These are phyloP conservation scores for Penicillium coffeae DNA, from an alignment of 495 filamentous ascomycete species.

Conservation along the genomic window DNA sequence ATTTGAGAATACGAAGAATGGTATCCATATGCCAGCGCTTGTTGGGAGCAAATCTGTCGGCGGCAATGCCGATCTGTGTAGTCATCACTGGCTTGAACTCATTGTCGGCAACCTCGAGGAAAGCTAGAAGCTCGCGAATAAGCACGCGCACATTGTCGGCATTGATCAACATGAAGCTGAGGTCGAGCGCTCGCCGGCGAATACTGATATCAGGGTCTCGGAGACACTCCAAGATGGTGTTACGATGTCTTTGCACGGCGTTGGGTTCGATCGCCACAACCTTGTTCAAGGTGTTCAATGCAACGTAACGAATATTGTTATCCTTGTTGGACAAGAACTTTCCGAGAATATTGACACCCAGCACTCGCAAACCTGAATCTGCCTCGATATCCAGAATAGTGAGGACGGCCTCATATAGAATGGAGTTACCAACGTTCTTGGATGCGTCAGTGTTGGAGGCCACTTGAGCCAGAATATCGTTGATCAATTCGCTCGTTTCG, in stretches of 20 bases:
- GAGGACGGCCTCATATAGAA: constrained; percentile 94
- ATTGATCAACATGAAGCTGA: constrained; percentile 97
- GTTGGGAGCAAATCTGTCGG: constrained; percentile 90
- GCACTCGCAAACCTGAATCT: constrained; percentile 85
- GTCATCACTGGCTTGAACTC: constrained; percentile 99
- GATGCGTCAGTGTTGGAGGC: constrained; percentile 97
- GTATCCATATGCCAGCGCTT: constrained; percentile 99
- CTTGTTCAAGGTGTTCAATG: constrained; percentile 94
- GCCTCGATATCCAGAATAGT: constrained; percentile 98
- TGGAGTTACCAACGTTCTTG: constrained; percentile 97
- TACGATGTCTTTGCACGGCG: constrained; percentile 92
- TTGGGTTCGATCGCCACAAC: constrained; percentile 98
- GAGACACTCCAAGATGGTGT: constrained; percentile 94
- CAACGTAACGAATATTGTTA: constrained; percentile 99
- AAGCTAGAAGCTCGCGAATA: constrained; percentile 86
- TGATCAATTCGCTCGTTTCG: constrained; percentile 92
- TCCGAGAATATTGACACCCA: constrained; percentile 96
- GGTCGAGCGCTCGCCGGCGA: constrained; percentile 84
- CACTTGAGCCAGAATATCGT: constrained; percentile 96
- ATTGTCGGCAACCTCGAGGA: constrained; percentile 93
- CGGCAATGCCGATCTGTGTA: constrained; percentile 92
- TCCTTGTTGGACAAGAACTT: constrained; percentile 97
- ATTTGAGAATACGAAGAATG: constrained; percentile 87
- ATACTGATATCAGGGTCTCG: constrained; percentile 99
- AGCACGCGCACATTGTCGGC: constrained; percentile 91